phyloP scores from a whole-genome alignment of 2,329 filamentous ascomycete genomes.

The Trichoderma breve region DNA sequence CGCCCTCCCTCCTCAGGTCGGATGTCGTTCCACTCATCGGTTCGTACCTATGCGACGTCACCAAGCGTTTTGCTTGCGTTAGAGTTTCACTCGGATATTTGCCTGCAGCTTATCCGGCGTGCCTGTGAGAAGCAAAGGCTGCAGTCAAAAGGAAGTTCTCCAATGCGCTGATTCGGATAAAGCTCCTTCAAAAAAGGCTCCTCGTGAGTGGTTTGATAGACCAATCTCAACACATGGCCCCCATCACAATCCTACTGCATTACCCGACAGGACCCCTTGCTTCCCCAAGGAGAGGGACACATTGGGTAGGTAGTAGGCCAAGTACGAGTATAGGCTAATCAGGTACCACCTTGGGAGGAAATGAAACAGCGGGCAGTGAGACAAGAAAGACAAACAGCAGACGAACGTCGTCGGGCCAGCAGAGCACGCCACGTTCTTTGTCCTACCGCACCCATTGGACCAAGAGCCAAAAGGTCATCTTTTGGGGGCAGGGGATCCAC shows the following conservation, averaged over 20 bases:
- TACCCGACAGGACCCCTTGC: background rate
- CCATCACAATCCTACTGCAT: background rate
- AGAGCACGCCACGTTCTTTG: constrained; percentile 17
- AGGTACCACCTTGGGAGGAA: background rate
- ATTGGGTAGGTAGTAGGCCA: background rate
- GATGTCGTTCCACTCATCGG: background rate
- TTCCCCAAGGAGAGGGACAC: background rate
- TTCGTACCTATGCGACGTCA: background rate
- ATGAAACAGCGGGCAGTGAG: background rate
- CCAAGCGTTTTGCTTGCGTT: background rate
- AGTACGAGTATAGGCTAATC: constrained; percentile 7
- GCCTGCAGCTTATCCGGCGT: constrained; percentile 6
- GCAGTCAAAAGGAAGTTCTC: background rate
- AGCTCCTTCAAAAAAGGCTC: background rate
- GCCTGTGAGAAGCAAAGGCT: background rate
- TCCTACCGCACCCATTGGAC: constrained; percentile 17
- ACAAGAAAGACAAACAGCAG: background rate
- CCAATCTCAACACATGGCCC: background rate
- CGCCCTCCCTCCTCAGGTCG: background rate
- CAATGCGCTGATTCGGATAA: background rate
- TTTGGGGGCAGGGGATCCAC: background rate
- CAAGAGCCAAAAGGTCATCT: background rate
- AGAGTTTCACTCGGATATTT: constrained; percentile 13
- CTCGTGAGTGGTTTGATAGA: background rate
- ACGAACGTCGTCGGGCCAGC: constrained; percentile 1